Base-by-base conservation (phyloP, 805 yeast genomes). In the Saccharomycopsis sp. region DNA sequence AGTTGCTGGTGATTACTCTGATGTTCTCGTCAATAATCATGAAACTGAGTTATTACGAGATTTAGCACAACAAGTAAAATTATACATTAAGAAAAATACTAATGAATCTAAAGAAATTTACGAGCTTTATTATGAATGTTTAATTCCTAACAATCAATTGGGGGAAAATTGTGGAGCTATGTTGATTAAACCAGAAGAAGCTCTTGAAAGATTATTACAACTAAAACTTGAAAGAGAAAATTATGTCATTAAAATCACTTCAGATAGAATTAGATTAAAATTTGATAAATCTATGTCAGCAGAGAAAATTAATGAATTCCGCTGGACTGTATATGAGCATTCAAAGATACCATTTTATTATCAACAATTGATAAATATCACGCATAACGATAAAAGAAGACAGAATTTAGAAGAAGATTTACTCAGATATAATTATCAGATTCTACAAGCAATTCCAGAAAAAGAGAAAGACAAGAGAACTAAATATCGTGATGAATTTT, bases 331-430 rank as follows among this genome's bases (percentile, higher is more conserved):
- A 11, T 75, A 77, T 53, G 53, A 67, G 40, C 56, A 67, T 6
- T 76, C 85, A 0, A 66, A 70, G 33, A 58, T 87, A 5, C 77
- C 78, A 3, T 53, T 55, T 2, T 64, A 82, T 9, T 84, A 80
- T 59, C 65, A 70, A 24, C 65, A 67, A 46, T 63, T 81, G 41
- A 68, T 87, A 41, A 78, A 83, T 54, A 57, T 74, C 11, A 65
- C 76, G 7, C 70, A 77, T 54, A 82, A 84, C 54, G 94, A 85
- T 54, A 68, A 59, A 0, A 55, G 63, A 39, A 75, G 97, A 55
- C 63, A 74, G 19, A 54, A 59, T 8, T 60, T 71, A 34, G 96
- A 93, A 61, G 77, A 75, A 16, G 70, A 73, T 32, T 70, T 72
- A 53, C 60, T 93, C 31, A 68, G 71, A 44, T 77, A 79, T 56